Base-by-base conservation (phyloP, 768 basidiomycete species). In the Leccinum arenicola region DNA sequence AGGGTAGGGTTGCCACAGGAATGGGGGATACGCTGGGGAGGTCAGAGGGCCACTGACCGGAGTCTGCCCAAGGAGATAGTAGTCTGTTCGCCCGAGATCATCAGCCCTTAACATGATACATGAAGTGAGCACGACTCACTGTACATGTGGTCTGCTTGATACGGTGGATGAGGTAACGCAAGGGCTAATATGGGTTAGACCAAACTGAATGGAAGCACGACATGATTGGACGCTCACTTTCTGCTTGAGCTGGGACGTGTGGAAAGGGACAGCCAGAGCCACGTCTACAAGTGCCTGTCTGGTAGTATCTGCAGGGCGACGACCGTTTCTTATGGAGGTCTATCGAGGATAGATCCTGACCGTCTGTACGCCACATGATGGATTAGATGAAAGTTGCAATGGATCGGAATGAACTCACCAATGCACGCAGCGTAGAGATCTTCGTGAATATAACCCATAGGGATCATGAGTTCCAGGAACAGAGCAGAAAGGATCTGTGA, bases 1-100 rank as follows among this genome's bases (percentile, higher is more conserved):
- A 55, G 60, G 71, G 61, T 78, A 78, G 75, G 69, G 67, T 66
- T 61, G 70, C 66, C 57, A 64, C 58, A 65, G 49, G 60, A 67
- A 62, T 55, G 63, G 50, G 45, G 67, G 64, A 38, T 62, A 63
- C 0, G 38, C 31, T 52, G 61, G 66, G 35, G 67, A 49, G 40
- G 49, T 60, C 12, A 50, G 38, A 31, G 64, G 64, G 52, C n/a
- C 61, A 60, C 66, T 66, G 54, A 64, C 59, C 33, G 68, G 61
- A 45, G 61, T 36, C 59, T 69, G 62, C 31, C 47, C 58, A 6
- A 49, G 51, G 45, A 55, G 55, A 52, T 63, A 59, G 54, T 61
- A 72, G 33, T 57, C 70, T 70, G 36, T 40, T 54, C 49, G 54
- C 52, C n/a, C 17, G 56, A 59, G 12, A 57, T 64, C 48, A 61